Evolutionary conservation across 805 yeast species (phyloP), one percentile per base, ranked within the genome.

Genomic region (Metschnikowia arizonensis): DNA sequence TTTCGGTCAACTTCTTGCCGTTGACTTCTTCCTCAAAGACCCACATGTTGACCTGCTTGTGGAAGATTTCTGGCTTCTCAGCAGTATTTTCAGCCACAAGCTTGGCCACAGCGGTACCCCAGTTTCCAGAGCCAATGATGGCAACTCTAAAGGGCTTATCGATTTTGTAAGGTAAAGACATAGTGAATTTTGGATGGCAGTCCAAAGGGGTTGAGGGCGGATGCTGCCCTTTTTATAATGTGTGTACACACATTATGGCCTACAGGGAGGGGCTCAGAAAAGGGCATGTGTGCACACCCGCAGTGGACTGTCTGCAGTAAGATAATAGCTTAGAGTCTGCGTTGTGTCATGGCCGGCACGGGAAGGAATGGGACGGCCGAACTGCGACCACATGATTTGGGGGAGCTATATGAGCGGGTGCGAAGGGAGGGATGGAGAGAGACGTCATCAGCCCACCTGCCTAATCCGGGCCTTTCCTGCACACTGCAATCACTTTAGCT

Each of bases 91-190:
- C 76, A 11, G 76, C 73, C 36, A 72, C 54, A 25, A 72, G 62
- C 58, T 71, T 72, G 48, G 76, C 75, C 24, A 72, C 69, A 36
- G 76, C 70, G 33, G 76, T 71, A 23, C 76, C 76, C 76, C 76
- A 72, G 57, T 70, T 72, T 31, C 76, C 76, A 15, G 73, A 68
- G 14, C 76, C 76, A 43, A 72, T 65, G 44, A 72, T 69, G 54
- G 72, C 66, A 42, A 72, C 58, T 49, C 53, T 65, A 60, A 68
- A 69, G 3, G 67, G 66, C 29, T 50, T 57, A 29, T 53, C 63
- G 45, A 69, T 58, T 33, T 56, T 57, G 49, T 64, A 65, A 43
- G 72, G 66, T 19, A 60, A 51, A 31, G 63, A 55, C 54, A 57
- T 54, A 52, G 42, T 46, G 44, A 32, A 32, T 32, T n/a, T 3